Percentiles rank a stretch among this genome's conserved stretches.
These are phyloP conservation scores for Ceratocystis variospora DNA, from an alignment of 2,329 filamentous ascomycete genomes.

Conservation along the genomic window DNA sequence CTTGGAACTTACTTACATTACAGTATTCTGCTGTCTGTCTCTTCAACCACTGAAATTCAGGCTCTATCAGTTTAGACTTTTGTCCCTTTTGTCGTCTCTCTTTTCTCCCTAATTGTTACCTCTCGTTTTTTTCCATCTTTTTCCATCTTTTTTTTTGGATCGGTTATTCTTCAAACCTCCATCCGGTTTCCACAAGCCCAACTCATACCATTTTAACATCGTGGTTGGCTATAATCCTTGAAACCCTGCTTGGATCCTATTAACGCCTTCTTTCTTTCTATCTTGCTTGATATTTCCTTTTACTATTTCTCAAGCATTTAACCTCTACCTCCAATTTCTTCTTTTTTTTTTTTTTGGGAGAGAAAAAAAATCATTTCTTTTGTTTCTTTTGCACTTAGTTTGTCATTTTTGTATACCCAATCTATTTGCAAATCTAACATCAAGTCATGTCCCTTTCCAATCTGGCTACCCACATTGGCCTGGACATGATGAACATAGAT, in stretches of 20 bases:
- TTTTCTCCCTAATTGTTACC: not conserved
- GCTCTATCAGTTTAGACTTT: not conserved
- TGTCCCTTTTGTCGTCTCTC: not conserved
- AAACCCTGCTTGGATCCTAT: not conserved
- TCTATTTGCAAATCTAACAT: not conserved
- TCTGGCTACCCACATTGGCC: not conserved
- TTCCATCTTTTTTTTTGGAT: not conserved
- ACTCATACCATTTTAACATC: not conserved
- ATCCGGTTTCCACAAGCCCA: not conserved
- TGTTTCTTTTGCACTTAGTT: not conserved
- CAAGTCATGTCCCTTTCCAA: not conserved
- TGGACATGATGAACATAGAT: not conserved
- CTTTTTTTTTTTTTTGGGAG: not conserved
- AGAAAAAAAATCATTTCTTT: too few species aligned
- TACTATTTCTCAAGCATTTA: not conserved
- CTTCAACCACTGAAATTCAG: not conserved
- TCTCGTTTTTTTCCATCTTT: not conserved
- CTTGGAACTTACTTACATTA: not conserved
- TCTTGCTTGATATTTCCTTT: not conserved
- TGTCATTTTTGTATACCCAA: not conserved
- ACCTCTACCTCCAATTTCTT: not conserved
- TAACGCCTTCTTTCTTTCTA: not conserved
- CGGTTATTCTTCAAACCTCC: conserved; percentile 6
- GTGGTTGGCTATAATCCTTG: conserved; percentile 9
- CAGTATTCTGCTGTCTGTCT: not conserved